phyloP scores from a whole-genome alignment of 2,329 filamentous ascomycete species.

The Ceratocystis huliohia region DNA sequence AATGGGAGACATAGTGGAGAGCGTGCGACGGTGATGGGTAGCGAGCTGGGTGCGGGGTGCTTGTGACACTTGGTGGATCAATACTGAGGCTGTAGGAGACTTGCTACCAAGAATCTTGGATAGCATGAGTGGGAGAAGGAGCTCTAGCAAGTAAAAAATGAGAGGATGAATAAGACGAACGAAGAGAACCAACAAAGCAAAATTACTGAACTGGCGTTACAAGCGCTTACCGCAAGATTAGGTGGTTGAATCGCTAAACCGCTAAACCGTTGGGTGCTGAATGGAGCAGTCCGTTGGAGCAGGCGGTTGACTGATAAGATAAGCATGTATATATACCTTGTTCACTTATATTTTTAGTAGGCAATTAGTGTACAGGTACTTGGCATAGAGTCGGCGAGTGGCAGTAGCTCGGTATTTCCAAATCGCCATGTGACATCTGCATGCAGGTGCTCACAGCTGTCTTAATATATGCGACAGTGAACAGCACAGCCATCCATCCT shows the following conservation, averaged over 20 bases:
- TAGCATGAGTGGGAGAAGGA: slow-evolving; percentile 9
- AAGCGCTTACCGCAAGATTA: not conserved
- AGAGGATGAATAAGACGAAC: not conserved
- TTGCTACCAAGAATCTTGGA: slow-evolving; percentile 17
- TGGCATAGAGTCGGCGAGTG: not conserved
- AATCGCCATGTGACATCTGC: not conserved
- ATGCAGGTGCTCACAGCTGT: not conserved
- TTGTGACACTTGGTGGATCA: slow-evolving; percentile 1
- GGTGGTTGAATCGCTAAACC: not conserved
- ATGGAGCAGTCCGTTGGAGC: not conserved
- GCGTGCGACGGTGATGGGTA: slow-evolving; percentile 19
- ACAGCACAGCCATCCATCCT: not conserved
- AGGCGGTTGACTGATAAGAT: slow-evolving; percentile 1
- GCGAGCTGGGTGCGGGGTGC: not conserved
- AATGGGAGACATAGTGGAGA: slow-evolving; percentile 38
- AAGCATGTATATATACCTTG: not conserved
- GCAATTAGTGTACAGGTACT: not conserved
- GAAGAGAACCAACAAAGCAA: not conserved
- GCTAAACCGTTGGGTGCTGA: not conserved
- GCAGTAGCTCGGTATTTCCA: no score
- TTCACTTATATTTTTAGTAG: not conserved
- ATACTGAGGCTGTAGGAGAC: slow-evolving; percentile 4
- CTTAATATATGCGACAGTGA: no score
- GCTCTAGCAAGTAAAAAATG: not conserved
- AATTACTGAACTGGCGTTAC: not conserved